phyloP scores from a whole-genome alignment of 768 basidiomycete species.

The Podaxis pistillaris region DNA sequence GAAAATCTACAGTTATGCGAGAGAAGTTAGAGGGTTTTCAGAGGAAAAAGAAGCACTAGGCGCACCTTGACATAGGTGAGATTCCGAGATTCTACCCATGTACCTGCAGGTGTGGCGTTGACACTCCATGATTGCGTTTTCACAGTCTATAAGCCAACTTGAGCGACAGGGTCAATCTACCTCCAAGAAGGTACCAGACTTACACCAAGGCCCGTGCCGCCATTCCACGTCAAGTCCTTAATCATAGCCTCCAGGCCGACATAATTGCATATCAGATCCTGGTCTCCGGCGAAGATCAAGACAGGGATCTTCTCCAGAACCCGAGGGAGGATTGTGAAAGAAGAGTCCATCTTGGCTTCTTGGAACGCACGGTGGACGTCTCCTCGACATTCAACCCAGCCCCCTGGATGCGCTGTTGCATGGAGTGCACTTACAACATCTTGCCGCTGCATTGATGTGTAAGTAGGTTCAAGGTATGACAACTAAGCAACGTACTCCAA shows the following conservation, averaged over 20 bases:
- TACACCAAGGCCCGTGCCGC: slow-evolving; percentile 80
- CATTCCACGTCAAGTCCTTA: slow-evolving; percentile 82
- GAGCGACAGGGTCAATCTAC: not conserved
- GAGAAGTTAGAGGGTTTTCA: not conserved
- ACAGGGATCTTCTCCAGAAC: slow-evolving; percentile 80
- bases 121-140: slow-evolving; percentile 76
- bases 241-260: slow-evolving; percentile 88
- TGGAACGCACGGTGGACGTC: slow-evolving; percentile 64
- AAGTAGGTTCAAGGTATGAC: not conserved
- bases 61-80: slow-evolving; percentile 89
- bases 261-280: slow-evolving; percentile 97
- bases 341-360: slow-evolving; percentile 55
- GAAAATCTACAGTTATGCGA: slow-evolving; percentile 55
- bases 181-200: slow-evolving; percentile 27
- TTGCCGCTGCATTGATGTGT: slow-evolving; percentile 40
- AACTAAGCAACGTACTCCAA: slow-evolving; percentile 59
- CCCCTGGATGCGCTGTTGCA: slow-evolving; percentile 69
- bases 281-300: slow-evolving; percentile 92
- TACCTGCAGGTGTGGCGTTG: slow-evolving; percentile 74
- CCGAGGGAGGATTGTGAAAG: slow-evolving; percentile 73
- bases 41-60: not conserved
- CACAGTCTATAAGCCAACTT: slow-evolving; percentile 44
- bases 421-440: slow-evolving; percentile 87
- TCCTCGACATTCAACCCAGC: slow-evolving; percentile 85
- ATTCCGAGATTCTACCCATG: slow-evolving; percentile 88